phyloP scores from a whole-genome alignment of 257 asterid species.

The Pogostemon cablin region DNA sequence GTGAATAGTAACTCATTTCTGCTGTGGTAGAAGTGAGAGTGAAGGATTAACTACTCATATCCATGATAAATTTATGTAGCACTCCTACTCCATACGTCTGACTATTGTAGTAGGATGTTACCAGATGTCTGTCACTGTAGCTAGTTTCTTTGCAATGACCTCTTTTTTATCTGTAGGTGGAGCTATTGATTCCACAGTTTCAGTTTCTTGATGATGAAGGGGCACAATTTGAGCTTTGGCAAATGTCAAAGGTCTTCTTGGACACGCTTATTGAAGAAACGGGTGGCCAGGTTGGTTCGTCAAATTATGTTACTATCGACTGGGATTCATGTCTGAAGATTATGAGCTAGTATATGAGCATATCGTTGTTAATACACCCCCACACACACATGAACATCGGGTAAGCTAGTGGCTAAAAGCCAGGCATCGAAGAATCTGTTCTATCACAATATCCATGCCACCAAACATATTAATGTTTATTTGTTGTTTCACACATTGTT shows the following conservation, averaged over 20 bases:
- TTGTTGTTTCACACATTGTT: background rate
- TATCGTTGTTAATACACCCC: background rate
- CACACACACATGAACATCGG: background rate
- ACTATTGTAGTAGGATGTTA: conserved; percentile 1
- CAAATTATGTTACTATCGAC: conserved; percentile 20
- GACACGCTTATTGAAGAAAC: conserved; percentile 78
- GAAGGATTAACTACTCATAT: background rate
- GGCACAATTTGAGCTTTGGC: conserved; percentile 96
- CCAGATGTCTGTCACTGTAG: background rate
- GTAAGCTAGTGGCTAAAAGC: background rate
- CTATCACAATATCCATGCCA: conserved; percentile 1
- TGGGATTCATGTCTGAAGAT: background rate
- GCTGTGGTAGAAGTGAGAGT: background rate
- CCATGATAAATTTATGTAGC: background rate
- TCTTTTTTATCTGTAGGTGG: conserved; percentile 57
- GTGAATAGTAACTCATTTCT: background rate
- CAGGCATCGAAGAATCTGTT: conserved; percentile 8
- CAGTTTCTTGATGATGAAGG: conserved; percentile 96
- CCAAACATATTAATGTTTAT: background rate
- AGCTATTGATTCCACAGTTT: conserved; percentile 90
- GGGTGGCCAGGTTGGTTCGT: conserved; percentile 65
- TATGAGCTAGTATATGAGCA: background rate
- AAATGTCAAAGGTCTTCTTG: conserved; percentile 70
- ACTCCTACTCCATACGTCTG: background rate
- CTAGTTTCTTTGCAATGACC: background rate